These are phyloP conservation scores for Monoraphidium neglectum DNA, from an alignment of 139 green algal genomes.

Conservation along the genomic window DNA sequence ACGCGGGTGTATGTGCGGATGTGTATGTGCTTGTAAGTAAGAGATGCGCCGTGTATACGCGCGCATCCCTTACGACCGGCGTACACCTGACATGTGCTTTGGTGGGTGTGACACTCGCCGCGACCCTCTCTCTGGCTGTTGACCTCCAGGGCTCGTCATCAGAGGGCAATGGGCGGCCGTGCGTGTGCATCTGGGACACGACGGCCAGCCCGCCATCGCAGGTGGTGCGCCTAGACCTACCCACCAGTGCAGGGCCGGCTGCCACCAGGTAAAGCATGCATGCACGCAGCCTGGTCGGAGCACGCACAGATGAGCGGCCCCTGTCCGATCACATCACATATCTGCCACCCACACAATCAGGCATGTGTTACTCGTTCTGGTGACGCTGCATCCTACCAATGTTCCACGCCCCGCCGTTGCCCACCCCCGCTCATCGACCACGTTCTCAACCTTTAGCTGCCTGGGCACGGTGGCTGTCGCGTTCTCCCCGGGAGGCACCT, in stretches of 20 bases:
- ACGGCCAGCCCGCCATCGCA: slow-evolving; percentile 1
- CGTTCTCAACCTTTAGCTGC: not conserved
- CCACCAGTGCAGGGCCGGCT: not conserved
- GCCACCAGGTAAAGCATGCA: not conserved
- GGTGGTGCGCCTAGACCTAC: slow-evolving; percentile 13
- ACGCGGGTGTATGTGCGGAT: no score
- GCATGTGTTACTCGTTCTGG: not conserved
- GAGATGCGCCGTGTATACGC: no score
- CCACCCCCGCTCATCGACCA: no score
- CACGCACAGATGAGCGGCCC: slow-evolving; percentile 1
- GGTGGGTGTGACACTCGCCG: no score
- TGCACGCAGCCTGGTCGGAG: not conserved
- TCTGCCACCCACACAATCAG: not conserved
- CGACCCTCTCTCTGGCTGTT: no score
- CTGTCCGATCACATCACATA: not conserved
- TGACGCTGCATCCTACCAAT: no score
- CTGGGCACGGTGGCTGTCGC: slow-evolving; percentile 50
- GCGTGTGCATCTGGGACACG: slow-evolving; percentile 64
- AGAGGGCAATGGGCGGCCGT: slow-evolving; percentile 35
- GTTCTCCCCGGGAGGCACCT: slow-evolving; percentile 56
- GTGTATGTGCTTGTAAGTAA: no score
- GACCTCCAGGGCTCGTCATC: slow-evolving; percentile 33
- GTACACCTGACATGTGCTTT: no score
- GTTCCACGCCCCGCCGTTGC: no score
- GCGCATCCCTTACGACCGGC: no score